Percentiles rank a stretch among this genome's conserved stretches.
phyloP scores from a whole-genome alignment of 1,139 yeast genomes.

The Pichia sp. region DNA sequence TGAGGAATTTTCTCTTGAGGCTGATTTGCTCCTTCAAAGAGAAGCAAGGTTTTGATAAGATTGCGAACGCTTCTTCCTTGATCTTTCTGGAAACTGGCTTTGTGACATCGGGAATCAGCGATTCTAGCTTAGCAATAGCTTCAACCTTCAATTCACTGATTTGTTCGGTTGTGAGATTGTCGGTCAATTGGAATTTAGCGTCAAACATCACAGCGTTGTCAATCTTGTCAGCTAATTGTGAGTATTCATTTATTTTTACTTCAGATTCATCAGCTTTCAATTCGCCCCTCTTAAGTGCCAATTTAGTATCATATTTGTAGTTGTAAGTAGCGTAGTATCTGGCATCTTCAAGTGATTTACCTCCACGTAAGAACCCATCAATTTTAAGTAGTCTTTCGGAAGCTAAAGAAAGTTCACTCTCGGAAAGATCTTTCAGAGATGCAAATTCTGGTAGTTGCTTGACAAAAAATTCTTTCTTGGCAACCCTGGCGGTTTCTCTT shows the following conservation, averaged over 20 bases:
- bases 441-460: conserved; percentile 29
- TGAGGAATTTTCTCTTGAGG: conserved; percentile 39
- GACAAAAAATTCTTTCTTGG: conserved; percentile 29
- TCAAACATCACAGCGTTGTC: conserved; percentile 37
- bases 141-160: conserved; percentile 29
- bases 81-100: conserved; percentile 32
- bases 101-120: conserved; percentile 22
- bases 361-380: conserved; percentile 46
- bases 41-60: conserved; percentile 39
- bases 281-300: conserved; percentile 41
- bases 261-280: conserved; percentile 33
- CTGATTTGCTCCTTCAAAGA: conserved; percentile 37
- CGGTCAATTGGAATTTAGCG: conserved; percentile 35
- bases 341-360: conserved; percentile 52
- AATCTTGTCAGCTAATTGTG: conserved; percentile 21
- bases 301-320: conserved; percentile 44
- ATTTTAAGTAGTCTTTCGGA: conserved; percentile 50
- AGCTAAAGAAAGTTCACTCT: conserved; percentile 37
- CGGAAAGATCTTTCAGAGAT: conserved; percentile 29
- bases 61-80: conserved; percentile 32
- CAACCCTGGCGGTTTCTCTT: conserved; percentile 40
- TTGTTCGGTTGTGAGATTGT: conserved; percentile 37
- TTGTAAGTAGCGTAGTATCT: conserved; percentile 52
- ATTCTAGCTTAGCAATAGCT: conserved; percentile 30
- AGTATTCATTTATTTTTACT: conserved; percentile 3